phyloP scores from a whole-genome alignment of 2,329 filamentous ascomycete genomes.

The Botrytis hyacinthi region DNA sequence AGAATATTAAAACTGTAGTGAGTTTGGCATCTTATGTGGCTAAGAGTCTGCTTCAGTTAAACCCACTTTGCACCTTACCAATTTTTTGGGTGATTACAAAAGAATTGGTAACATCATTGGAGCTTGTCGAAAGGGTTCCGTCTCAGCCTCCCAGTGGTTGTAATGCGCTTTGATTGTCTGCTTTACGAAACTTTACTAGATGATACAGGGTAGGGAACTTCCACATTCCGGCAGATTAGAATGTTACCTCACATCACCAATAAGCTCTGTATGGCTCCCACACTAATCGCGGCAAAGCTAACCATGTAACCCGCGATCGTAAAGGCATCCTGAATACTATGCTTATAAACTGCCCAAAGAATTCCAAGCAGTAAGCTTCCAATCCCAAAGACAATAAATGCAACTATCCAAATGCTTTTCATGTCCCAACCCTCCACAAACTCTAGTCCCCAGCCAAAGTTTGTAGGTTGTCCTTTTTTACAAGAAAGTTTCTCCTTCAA shows the following conservation, averaged over 20 bases:
- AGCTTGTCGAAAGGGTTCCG: not conserved
- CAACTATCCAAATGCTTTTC: constrained; percentile 26
- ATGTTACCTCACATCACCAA: constrained; percentile 19
- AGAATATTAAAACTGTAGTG: not conserved
- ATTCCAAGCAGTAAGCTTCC: constrained; percentile 28
- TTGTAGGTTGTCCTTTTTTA: constrained; percentile 19
- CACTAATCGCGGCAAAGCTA: constrained; percentile 25
- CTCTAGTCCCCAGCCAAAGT: constrained; percentile 31
- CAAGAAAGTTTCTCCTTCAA: constrained; percentile 27
- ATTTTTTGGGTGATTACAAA: not conserved
- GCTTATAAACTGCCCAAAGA: constrained; percentile 24
- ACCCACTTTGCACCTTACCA: not conserved
- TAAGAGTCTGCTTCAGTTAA: not conserved
- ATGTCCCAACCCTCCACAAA: constrained; percentile 29
- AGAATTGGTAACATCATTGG: not conserved
- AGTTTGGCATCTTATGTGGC: not conserved
- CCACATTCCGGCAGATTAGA: not conserved
- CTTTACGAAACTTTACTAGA: not conserved
- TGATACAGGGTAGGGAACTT: not conserved
- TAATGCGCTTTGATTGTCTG: not conserved
- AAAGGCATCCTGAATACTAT: constrained; percentile 31
- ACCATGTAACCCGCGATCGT: constrained; percentile 28
- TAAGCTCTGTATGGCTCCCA: constrained; percentile 38
- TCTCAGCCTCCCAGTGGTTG: not conserved
- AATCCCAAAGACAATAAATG: constrained; percentile 24